Evolutionary conservation across 495 filamentous ascomycete species (phyloP).

Genomic region (Aspergillus taichungensis): DNA sequence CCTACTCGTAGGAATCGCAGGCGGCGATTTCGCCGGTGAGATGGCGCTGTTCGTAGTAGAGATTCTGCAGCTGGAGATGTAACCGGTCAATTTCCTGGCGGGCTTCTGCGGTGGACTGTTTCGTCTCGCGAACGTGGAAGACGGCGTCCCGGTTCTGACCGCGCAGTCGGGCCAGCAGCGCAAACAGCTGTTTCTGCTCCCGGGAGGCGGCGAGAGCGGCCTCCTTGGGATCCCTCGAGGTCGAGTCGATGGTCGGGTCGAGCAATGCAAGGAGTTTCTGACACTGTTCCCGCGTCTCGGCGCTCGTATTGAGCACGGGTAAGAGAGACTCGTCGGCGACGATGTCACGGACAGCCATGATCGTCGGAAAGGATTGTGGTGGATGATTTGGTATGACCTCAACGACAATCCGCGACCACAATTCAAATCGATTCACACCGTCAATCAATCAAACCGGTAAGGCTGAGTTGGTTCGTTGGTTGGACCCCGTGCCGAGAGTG

Average conservation of each 20-base stretch:
- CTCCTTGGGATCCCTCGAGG: conserved; percentile 35
- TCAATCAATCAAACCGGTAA: no score
- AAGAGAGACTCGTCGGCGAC: conserved; percentile 62
- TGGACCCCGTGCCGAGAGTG: no score
- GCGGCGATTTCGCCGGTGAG: conserved; percentile 82
- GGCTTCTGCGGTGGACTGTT: conserved; percentile 74
- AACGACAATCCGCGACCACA: no score
- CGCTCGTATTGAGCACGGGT: conserved; percentile 62
- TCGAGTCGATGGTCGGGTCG: conserved; percentile 35
- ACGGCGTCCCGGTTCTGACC: conserved; percentile 73
- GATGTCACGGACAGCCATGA: conserved; percentile 48
- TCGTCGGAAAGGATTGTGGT: conserved; percentile 5
- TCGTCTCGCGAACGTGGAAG: conserved; percentile 75
- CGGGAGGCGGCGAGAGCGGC: conserved; percentile 56
- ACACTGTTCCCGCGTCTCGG: conserved; percentile 63
- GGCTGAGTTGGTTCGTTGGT: no score
- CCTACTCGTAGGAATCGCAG: conserved; percentile 88
- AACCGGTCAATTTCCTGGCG: conserved; percentile 85
- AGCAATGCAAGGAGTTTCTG: conserved; percentile 57
- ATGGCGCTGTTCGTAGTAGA: conserved; percentile 93
- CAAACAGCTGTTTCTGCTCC: conserved; percentile 70
- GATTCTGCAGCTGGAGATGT: conserved; percentile 87
- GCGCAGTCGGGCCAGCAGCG: conserved; percentile 73
- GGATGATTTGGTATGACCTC: neutral
- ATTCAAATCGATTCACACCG: no score